These are phyloP conservation scores for Schizochytrium sp. DNA, from an alignment of 108 stramenopile genomes.

Conservation along the genomic window DNA sequence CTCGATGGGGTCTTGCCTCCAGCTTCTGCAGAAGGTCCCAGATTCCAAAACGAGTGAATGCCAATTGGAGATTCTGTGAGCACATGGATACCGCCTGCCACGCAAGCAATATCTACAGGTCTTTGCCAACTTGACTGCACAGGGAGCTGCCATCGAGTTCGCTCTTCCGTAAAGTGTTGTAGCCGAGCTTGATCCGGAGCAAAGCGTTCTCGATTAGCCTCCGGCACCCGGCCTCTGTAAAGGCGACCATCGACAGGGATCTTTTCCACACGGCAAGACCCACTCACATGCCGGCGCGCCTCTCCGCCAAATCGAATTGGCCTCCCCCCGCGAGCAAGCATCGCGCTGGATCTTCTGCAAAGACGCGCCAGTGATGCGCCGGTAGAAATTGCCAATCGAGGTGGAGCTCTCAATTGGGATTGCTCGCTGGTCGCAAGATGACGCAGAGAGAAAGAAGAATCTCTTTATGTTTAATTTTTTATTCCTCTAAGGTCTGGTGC, in stretches of 20 bases:
- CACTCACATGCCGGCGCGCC: not conserved
- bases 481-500: no score
- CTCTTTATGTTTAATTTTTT: no score
- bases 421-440: no score
- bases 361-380: no score
- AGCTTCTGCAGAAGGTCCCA: slow-evolving; percentile 3
- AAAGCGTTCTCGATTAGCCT: not conserved
- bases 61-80: slow-evolving; percentile 23
- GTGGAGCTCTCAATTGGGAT: no score
- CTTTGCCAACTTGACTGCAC: slow-evolving; percentile 10
- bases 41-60: slow-evolving; percentile 48
- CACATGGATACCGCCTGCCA: slow-evolving; percentile 7
- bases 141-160: slow-evolving; percentile 27
- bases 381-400: no score
- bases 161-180: slow-evolving; percentile 30
- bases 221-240: not conserved
- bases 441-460: no score
- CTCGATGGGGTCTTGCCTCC: slow-evolving; percentile 19
- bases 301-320: no score
- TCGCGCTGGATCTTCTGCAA: no score
- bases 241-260: not conserved
- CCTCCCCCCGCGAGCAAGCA: no score
- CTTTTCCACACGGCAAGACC: slow-evolving; percentile 11
- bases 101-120: slow-evolving; percentile 9
- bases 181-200: not conserved